These are phyloP conservation scores for Trametes maxima DNA, from an alignment of 768 basidiomycete species.

Conservation along the genomic window DNA sequence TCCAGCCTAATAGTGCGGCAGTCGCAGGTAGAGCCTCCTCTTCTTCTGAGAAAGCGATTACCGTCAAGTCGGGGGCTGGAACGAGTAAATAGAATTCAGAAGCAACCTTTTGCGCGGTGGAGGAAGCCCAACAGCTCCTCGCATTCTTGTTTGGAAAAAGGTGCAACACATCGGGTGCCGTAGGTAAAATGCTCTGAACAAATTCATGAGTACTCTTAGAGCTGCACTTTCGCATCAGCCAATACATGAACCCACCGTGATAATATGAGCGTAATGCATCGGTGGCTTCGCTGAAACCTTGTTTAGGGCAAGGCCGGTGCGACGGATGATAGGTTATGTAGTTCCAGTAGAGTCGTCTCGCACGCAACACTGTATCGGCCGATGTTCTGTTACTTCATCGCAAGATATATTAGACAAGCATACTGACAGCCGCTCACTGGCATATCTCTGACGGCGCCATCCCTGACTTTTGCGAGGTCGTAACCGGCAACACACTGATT, in stretches of 20 bases:
- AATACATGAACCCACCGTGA: slow-evolving; percentile 30
- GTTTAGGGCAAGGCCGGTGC: slow-evolving; percentile 45
- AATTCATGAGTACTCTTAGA: too few relatives aligned
- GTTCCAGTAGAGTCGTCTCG: slow-evolving; percentile 54
- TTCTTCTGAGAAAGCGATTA: background rate
- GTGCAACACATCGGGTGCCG: slow-evolving; percentile 42
- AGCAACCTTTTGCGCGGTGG: slow-evolving; percentile 19
- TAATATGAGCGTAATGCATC: slow-evolving; percentile 56
- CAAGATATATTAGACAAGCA: background rate
- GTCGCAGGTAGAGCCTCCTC: slow-evolving; percentile 43
- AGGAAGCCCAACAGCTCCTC: slow-evolving; percentile 47
- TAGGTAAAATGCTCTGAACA: slow-evolving; percentile 51
- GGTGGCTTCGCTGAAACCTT: slow-evolving; percentile 47
- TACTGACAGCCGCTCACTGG: slow-evolving; percentile 25
- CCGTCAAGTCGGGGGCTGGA: background rate
- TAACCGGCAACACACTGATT: slow-evolving; percentile 50
- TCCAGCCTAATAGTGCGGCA: slow-evolving; percentile 51
- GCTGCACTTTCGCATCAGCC: background rate
- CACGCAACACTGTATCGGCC: slow-evolving; percentile 41
- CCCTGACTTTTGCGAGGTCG: slow-evolving; percentile 25
- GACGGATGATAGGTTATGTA: slow-evolving; percentile 52
- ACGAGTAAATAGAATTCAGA: background rate
- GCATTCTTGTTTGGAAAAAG: slow-evolving; percentile 57
- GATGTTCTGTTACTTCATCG: background rate
- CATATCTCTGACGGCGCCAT: slow-evolving; percentile 6